These are phyloP conservation scores for Leptographium radiaticola DNA, from an alignment of 2,329 filamentous ascomycete genomes.

Conservation along the genomic window DNA sequence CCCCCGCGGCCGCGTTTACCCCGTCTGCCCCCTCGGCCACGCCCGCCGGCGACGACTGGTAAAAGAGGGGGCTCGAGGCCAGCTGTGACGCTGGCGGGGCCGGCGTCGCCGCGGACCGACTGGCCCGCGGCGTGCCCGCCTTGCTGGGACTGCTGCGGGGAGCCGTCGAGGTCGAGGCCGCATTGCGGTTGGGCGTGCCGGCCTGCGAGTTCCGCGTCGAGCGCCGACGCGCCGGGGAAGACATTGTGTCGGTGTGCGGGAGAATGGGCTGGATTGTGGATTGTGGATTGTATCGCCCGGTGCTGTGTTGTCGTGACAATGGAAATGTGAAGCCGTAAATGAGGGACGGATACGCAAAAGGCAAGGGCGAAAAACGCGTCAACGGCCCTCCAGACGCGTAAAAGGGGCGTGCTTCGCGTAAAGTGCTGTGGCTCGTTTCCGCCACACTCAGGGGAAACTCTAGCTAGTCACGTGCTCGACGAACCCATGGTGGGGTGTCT, in stretches of 20 bases:
- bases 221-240: slow-evolving; percentile 37
- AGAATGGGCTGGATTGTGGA: background rate
- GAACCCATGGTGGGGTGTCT: no score
- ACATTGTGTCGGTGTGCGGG: slow-evolving; percentile 33
- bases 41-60: slow-evolving; percentile 36
- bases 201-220: slow-evolving; percentile 43
- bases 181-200: slow-evolving; percentile 28
- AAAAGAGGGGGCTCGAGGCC: slow-evolving; percentile 73
- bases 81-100: slow-evolving; percentile 28
- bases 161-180: slow-evolving; percentile 14
- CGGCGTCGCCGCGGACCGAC: slow-evolving; percentile 1
- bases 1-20: slow-evolving; percentile 5
- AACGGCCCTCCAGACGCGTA: slow-evolving; percentile 12
- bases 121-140: slow-evolving; percentile 1
- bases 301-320: background rate
- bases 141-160: slow-evolving; percentile 20
- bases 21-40: no score
- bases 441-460: background rate
- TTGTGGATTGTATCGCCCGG: background rate
- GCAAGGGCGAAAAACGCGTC: slow-evolving; percentile 9
- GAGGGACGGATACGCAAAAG: background rate
- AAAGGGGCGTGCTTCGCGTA: slow-evolving; percentile 23
- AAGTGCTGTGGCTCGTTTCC: slow-evolving; percentile 20
- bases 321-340: background rate
- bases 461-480: no score